phyloP scores from a whole-genome alignment of 306 rosid species.

The Cajanus cajan region DNA sequence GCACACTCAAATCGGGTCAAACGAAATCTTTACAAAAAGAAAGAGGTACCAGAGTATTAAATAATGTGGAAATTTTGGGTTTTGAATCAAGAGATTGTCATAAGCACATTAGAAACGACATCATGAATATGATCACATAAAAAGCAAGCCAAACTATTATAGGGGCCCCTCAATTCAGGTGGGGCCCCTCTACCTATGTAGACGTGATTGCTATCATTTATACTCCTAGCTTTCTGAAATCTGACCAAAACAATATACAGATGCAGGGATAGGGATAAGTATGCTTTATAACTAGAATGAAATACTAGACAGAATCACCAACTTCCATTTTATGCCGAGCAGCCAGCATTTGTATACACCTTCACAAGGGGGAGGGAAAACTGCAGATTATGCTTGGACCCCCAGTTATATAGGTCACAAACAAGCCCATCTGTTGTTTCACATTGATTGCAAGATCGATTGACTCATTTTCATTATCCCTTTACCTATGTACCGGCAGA shows the following conservation, averaged over 20 bases:
- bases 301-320: conserved; percentile 38
- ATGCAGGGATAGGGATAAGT: conserved; percentile 34
- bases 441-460: conserved; percentile 33
- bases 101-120: conserved; percentile 19
- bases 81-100: conserved; percentile 17
- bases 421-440: conserved; percentile 40
- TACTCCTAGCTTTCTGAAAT: conserved; percentile 41
- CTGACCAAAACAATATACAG: conserved; percentile 66
- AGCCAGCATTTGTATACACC: conserved; percentile 50
- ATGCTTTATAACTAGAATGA: conserved; percentile 41
- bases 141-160: conserved; percentile 27
- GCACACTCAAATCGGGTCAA: background rate
- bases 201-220: conserved; percentile 36
- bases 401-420: conserved; percentile 39
- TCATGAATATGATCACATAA: conserved; percentile 16
- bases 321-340: conserved; percentile 47
- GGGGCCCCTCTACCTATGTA: conserved; percentile 39
- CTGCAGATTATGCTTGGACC: conserved; percentile 46
- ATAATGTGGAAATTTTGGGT: background rate
- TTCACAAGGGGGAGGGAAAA: conserved; percentile 42
- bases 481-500: conserved; percentile 49
- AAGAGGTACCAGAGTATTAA: background rate
- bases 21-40: background rate
- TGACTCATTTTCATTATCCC: conserved; percentile 27
- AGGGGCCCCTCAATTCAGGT: conserved; percentile 32